phyloP scores from a whole-genome alignment of 352 stramenopile species.

The Phytophthora meadii region DNA sequence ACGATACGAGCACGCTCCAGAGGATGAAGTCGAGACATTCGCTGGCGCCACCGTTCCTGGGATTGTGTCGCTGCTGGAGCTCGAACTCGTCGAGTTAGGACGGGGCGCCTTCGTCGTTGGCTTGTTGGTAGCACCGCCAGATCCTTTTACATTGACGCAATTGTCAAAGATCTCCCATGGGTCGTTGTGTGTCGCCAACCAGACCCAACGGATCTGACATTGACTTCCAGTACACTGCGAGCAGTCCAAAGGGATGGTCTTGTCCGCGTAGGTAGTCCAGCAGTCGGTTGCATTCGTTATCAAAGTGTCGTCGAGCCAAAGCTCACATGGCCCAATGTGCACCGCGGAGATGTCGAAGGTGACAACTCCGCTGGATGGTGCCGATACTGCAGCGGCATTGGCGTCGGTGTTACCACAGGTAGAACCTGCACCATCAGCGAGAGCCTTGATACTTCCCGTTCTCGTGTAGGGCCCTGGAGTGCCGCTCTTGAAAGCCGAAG shows the following conservation, averaged over 20 bases:
- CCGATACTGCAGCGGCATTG: conserved; percentile 29
- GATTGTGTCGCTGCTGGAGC: conserved; percentile 5
- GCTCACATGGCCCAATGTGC: conserved; percentile 53
- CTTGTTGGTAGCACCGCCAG: conserved; percentile 1
- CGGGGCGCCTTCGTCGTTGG: conserved; percentile 6
- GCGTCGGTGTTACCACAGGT: conserved; percentile 47
- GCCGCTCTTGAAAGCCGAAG: conserved; percentile 28
- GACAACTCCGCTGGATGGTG: conserved; percentile 28
- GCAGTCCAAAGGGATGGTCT: conserved; percentile 45
- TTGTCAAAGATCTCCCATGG: conserved; percentile 60
- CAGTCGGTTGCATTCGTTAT: conserved; percentile 40
- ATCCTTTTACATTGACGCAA: conserved; percentile 33
- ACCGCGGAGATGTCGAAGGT: conserved; percentile 40
- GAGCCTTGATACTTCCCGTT: conserved; percentile 33
- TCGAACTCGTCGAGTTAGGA: background rate
- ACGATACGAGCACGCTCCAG: conserved; percentile 5
- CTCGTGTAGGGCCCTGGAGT: conserved; percentile 40
- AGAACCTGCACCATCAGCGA: conserved; percentile 38
- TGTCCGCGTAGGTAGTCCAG: conserved; percentile 38
- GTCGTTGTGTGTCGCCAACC: conserved; percentile 54
- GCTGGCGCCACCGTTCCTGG: conserved; percentile 14
- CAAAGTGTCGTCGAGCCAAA: conserved; percentile 36
- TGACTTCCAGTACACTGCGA: conserved; percentile 32
- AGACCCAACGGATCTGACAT: conserved; percentile 53
- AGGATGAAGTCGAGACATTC: conserved; percentile 14